phyloP scores from a whole-genome alignment of 768 basidiomycete species.

The Termitomyces sp. region DNA sequence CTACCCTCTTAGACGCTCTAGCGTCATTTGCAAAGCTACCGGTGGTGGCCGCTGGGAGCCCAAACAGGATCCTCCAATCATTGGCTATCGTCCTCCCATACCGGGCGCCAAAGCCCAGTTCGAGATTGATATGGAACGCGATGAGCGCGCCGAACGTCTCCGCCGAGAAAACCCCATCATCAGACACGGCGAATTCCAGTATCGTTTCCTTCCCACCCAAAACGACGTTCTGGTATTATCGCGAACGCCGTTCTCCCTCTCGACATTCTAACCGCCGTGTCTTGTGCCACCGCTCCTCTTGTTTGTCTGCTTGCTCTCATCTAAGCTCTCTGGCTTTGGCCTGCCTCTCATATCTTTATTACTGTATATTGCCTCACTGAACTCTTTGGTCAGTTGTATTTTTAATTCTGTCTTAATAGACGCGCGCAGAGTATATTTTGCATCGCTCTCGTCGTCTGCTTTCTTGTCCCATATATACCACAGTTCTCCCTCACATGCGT shows the following conservation, averaged over 20 bases:
- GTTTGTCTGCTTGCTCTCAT: constrained; percentile 7
- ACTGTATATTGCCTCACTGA: constrained; percentile 35
- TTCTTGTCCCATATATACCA: constrained; percentile 3
- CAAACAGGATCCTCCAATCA: constrained; percentile 39
- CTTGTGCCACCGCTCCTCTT: not conserved
- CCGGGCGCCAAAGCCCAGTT: constrained; percentile 64
- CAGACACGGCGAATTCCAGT: constrained; percentile 61
- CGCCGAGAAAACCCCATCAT: constrained; percentile 59
- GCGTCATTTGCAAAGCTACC: constrained; percentile 67
- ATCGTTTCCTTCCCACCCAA: constrained; percentile 41
- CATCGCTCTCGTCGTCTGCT: not conserved
- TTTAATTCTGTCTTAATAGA: constrained; percentile 6
- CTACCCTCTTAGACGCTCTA: constrained; percentile 65
- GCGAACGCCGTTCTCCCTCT: constrained; percentile 43
- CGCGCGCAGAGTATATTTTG: not conserved
- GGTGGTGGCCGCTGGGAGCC: constrained; percentile 82
- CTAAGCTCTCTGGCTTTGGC: constrained; percentile 11
- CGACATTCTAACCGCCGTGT: constrained; percentile 47
- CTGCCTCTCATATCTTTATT: constrained; percentile 35
- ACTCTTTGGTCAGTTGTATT: constrained; percentile 14
- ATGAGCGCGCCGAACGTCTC: constrained; percentile 47
- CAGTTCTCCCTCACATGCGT: constrained; percentile 2
- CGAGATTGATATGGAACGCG: constrained; percentile 65
- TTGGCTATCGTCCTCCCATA: constrained; percentile 49
- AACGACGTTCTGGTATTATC: constrained; percentile 36